Evolutionary conservation across 2,329 filamentous ascomycete genomes (phyloP), one percentile per base, ranked within the genome.

Genomic region (Gremmenia infestans): DNA sequence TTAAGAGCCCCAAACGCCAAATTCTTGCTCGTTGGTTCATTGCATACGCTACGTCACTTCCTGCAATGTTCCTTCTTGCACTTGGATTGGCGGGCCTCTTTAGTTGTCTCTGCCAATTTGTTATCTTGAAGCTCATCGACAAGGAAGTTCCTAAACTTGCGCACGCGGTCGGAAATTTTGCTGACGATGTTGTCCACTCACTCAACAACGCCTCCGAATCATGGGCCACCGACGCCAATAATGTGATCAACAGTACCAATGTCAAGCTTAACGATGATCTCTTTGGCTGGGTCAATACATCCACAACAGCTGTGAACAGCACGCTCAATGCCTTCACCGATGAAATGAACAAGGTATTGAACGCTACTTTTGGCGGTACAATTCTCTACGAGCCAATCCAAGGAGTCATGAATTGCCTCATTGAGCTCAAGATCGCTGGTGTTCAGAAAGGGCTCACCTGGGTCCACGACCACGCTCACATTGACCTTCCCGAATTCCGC

Each of bases 381-480:
- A 74, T 92, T 43, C 85, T 96, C 45, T 81, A 91, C 62, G 82
- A 86, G 28, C 89, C 91, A 0, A 86, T 96, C 66, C 79, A 84
- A 66, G 87, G 89, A 45, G 83, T 97, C 36, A 80, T 97, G 60
- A 82, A 89, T 68, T 97, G 94, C 68, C 78, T 97, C n/a, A 83
- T 97, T 61, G 84, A 87, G 7, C 79, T 96, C 67, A 97, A 97
- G 76, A 80, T 97, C 60, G 84, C 89, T 63, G 82, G 85, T 22
- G 83, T 99, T 62, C 84, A 97, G 71, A 87, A 88, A 68, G 94
- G 88, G 12, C 79, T 97, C n/a, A 96, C 89, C 0, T 99, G 93
- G 93, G 88, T 96, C 11, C 83, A 89, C 66, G 87, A 97, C 63
- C 77, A 97, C 69, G 91, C 94, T 3, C 82, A 94, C 59, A 81